Percentiles rank a stretch among this genome's conserved stretches.
Evolutionary conservation across 176 grass and related monocot genomes (phyloP).

Genomic region (Carex myosuroides): DNA sequence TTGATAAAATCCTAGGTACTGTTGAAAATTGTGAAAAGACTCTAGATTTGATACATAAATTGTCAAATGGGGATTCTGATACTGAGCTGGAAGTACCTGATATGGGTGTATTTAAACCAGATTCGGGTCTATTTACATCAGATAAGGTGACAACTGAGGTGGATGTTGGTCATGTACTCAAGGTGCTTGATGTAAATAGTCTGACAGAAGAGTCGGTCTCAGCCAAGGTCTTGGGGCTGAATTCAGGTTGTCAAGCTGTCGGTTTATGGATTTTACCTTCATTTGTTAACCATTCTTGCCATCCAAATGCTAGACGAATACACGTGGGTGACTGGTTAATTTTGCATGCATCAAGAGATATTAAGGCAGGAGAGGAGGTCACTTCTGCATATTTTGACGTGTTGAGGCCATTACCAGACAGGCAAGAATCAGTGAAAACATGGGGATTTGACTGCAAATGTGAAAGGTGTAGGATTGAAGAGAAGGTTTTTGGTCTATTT

Average conservation of each 20-base stretch:
- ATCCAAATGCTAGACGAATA: constrained; percentile 53
- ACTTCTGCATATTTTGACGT: constrained; percentile 83
- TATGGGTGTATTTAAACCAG: constrained; percentile 40
- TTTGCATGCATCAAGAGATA: constrained; percentile 73
- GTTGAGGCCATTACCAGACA: constrained; percentile 37
- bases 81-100: constrained; percentile 39
- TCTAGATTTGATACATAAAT: constrained; percentile 36
- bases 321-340: constrained; percentile 60
- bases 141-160: not conserved
- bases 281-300: constrained; percentile 85
- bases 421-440: constrained; percentile 36
- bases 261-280: constrained; percentile 83
- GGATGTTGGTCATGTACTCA: constrained; percentile 59
- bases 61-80: constrained; percentile 51
- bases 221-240: constrained; percentile 40
- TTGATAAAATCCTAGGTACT: constrained; percentile 57
- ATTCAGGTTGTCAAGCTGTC: constrained; percentile 40
- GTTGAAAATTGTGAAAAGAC: constrained; percentile 54
- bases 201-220: constrained; percentile 51
- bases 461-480: constrained; percentile 64
- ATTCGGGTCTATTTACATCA: not conserved
- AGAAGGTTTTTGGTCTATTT: constrained; percentile 14
- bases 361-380: constrained; percentile 76
- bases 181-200: constrained; percentile 76
- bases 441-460: constrained; percentile 84